Conservation (phyloP, 257 asterid species). For the Nemophila menziesii region DNA sequence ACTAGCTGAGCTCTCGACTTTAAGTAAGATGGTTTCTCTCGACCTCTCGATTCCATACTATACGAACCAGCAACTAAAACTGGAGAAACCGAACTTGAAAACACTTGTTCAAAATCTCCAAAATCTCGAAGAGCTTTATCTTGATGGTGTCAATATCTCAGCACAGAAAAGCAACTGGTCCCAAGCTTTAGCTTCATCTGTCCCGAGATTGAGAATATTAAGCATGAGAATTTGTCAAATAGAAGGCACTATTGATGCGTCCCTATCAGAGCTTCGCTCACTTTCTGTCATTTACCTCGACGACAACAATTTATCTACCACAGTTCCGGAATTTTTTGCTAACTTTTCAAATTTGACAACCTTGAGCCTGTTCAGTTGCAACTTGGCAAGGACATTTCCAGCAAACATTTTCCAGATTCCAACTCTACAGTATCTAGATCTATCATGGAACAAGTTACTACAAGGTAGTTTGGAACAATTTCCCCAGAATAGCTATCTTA, state of each 20-base stretch:
- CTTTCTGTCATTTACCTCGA: no score
- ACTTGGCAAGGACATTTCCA: conserved; percentile 13
- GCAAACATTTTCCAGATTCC: no score
- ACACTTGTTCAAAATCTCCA: no score
- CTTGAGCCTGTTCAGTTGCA: conserved; percentile 5
- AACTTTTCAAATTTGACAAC: no score
- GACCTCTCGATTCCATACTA: conserved; percentile 23
- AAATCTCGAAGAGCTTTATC: no score
- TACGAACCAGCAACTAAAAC: neutral
- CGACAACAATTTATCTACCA: conserved; percentile 1
- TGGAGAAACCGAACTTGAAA: neutral
- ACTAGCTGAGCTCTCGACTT: conserved; percentile 15
- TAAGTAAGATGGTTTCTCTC: conserved; percentile 26
- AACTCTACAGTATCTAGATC: conserved; percentile 13
- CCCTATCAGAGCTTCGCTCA: no score
- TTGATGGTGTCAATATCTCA: no score
- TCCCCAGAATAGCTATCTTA: conserved; percentile 4
- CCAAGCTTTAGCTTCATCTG: no score
- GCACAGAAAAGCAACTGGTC: no score
- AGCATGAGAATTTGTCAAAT: neutral
- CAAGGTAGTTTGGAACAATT: conserved; percentile 10
- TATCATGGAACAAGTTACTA: conserved; percentile 8
- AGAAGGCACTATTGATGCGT: no score
- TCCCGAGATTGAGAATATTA: conserved; percentile 6
- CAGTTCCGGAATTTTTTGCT: neutral